A percentile compares a stretch with the other conserved stretches of the same genome.
phyloP scores from a whole-genome alignment of 768 basidiomycete genomes.

The Phanerochaete carnosa region DNA sequence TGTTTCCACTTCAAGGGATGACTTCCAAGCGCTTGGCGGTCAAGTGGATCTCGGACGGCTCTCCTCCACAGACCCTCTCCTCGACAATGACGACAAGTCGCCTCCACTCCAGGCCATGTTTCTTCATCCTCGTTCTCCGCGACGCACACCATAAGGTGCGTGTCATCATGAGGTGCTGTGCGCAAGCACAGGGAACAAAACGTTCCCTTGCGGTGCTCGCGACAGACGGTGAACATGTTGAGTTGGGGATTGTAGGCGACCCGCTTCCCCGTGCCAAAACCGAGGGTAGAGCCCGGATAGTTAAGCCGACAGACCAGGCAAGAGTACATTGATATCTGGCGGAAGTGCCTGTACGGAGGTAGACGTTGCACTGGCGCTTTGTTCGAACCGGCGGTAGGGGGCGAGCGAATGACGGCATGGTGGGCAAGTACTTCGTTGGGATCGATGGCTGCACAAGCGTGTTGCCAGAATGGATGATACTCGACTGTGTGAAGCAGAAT shows the following conservation, averaged over 20 bases:
- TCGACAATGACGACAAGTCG: constrained; percentile 69
- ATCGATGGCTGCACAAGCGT: constrained; percentile 59
- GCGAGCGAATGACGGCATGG: constrained; percentile 40
- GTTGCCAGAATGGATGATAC: constrained; percentile 67
- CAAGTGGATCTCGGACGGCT: constrained; percentile 43
- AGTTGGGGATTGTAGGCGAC: constrained; percentile 38
- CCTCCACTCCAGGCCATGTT: constrained; percentile 58
- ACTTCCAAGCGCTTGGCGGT: constrained; percentile 59
- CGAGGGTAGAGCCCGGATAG: constrained; percentile 44
- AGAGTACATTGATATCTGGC: constrained; percentile 47
- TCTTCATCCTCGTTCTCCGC: constrained; percentile 73
- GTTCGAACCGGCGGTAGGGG: constrained; percentile 24
- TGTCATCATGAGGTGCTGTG: constrained; percentile 47
- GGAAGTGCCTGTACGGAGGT: constrained; percentile 60
- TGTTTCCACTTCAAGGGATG: constrained; percentile 19
- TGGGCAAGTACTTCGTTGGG: constrained; percentile 53
- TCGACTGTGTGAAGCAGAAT: constrained; percentile 44
- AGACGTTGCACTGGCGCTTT: constrained; percentile 18
- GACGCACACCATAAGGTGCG: constrained; percentile 40
- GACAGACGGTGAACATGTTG: constrained; percentile 50
- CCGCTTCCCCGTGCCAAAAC: constrained; percentile 52
- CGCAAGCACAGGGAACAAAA: constrained; percentile 71
- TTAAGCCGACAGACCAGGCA: constrained; percentile 75
- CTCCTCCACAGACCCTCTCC: constrained; percentile 63
- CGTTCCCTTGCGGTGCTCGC: constrained; percentile 58